A percentile compares a stretch with the other conserved stretches of the same genome.
Evolutionary conservation across 768 basidiomycete genomes (phyloP).

Genomic region (Sistotremastrum niveocremeum): DNA sequence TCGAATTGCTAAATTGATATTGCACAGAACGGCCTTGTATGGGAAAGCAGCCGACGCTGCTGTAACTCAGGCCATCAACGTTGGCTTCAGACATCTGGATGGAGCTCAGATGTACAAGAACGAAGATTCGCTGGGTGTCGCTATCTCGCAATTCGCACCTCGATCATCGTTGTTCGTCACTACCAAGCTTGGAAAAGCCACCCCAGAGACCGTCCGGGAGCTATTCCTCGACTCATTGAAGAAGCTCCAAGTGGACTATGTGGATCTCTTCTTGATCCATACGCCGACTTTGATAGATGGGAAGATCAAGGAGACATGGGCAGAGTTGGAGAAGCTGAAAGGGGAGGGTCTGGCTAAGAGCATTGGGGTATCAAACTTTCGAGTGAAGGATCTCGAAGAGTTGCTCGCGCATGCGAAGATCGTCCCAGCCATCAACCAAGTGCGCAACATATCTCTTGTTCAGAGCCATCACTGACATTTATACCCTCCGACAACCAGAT

Average conservation of each 20-base stretch:
- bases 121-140: slow-evolving; percentile 38
- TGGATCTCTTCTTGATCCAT: slow-evolving; percentile 58
- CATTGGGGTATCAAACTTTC: slow-evolving; percentile 26
- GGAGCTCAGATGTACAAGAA: slow-evolving; percentile 49
- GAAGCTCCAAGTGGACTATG: slow-evolving; percentile 38
- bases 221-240: slow-evolving; percentile 39
- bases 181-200: slow-evolving; percentile 32
- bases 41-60: slow-evolving; percentile 26
- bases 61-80: slow-evolving; percentile 36
- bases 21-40: slow-evolving; percentile 30
- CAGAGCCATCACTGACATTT: no score
- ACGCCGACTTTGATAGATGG: slow-evolving; percentile 20
- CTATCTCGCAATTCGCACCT: slow-evolving; percentile 16
- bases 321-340: slow-evolving; percentile 44
- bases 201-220: slow-evolving; percentile 31
- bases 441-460: not conserved
- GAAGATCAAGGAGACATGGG: slow-evolving; percentile 41
- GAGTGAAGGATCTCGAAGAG: slow-evolving; percentile 17
- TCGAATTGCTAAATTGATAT: no score
- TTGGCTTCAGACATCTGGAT: slow-evolving; percentile 47
- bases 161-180: slow-evolving; percentile 48
- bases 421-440: slow-evolving; percentile 25
- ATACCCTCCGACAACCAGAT: slow-evolving; percentile 16
- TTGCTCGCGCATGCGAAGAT: slow-evolving; percentile 19
- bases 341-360: slow-evolving; percentile 28